Evolutionary conservation across 495 filamentous ascomycete species (phyloP).

Genomic region (Lasiosphaeris hirsuta): DNA sequence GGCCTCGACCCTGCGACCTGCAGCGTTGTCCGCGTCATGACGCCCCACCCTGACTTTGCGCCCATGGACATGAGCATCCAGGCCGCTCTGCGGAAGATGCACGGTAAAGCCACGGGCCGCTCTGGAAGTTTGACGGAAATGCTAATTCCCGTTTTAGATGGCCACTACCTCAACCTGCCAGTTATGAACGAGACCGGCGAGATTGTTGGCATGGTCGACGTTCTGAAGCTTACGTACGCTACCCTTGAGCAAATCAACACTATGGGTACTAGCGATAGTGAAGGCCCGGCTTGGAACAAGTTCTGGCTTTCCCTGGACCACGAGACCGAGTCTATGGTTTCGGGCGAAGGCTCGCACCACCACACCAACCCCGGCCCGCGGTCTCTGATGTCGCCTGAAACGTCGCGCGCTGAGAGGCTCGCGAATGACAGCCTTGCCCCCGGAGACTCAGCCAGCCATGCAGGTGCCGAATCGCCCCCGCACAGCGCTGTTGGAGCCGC

Average conservation of each 20-base stretch:
- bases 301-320: slow-evolving; percentile 98
- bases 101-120: slow-evolving; percentile 59
- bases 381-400: slow-evolving; percentile 73
- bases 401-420: slow-evolving; percentile 51
- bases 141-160: slow-evolving; percentile 56
- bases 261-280: slow-evolving; percentile 71
- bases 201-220: slow-evolving; percentile 99
- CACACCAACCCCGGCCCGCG: slow-evolving; percentile 45
- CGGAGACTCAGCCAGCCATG: slow-evolving; percentile 90
- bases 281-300: slow-evolving; percentile 98
- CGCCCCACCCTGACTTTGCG: slow-evolving; percentile 96
- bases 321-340: slow-evolving; percentile 95
- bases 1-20: slow-evolving; percentile 92
- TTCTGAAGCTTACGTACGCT: slow-evolving; percentile 95
- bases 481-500: slow-evolving; percentile 53
- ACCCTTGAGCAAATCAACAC: slow-evolving; percentile 89
- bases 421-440: slow-evolving; percentile 78
- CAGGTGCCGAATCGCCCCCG: slow-evolving; percentile 72
- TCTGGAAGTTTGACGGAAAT: not conserved
- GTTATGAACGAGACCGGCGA: slow-evolving; percentile 97
- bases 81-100: slow-evolving; percentile 96
- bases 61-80: slow-evolving; percentile 99
- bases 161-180: slow-evolving; percentile 94
- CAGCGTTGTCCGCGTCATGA: slow-evolving; percentile 98
- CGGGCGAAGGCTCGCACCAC: slow-evolving; percentile 67